These are phyloP conservation scores for Russula earlei DNA, from an alignment of 768 basidiomycete species.

Conservation along the genomic window DNA sequence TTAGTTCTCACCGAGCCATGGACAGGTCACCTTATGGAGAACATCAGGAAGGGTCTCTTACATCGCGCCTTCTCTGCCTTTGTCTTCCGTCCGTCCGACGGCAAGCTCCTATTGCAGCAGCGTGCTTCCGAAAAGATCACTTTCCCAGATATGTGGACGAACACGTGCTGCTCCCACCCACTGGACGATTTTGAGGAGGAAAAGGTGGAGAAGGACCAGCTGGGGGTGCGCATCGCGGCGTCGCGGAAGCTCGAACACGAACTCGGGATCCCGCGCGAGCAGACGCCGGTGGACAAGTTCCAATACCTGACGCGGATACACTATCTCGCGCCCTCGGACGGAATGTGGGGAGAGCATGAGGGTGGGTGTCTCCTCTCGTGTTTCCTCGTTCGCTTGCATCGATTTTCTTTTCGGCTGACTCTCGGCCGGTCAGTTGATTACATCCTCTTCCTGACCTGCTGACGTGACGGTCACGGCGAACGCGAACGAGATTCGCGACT, in stretches of 20 bases:
- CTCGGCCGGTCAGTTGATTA: constrained; percentile 68
- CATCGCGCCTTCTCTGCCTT: constrained; percentile 98
- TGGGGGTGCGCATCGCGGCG: constrained; percentile 84
- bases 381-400: neutral
- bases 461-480: constrained; percentile 80
- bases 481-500: constrained; percentile 82
- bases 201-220: constrained; percentile 65
- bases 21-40: constrained; percentile 93
- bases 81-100: constrained; percentile 89
- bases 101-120: constrained; percentile 87
- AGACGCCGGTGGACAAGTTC: constrained; percentile 77
- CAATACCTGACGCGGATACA: constrained; percentile 95
- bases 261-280: constrained; percentile 74
- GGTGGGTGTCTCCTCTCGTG: constrained; percentile 36
- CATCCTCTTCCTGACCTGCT: constrained; percentile 87
- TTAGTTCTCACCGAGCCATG: neutral
- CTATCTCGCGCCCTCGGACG: constrained; percentile 89
- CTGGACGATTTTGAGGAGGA: constrained; percentile 85
- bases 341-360: constrained; percentile 98
- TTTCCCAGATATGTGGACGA: constrained; percentile 99
- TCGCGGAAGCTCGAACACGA: constrained; percentile 95
- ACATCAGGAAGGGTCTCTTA: constrained; percentile 86
- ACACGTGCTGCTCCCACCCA: constrained; percentile 98
- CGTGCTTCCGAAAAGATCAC: constrained; percentile 98
- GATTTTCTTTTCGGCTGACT: neutral